Percentiles rank a stretch among this genome's conserved stretches.
Evolutionary conservation across 495 filamentous ascomycete genomes (phyloP).

Genomic region (Elaphomyces granulatus): DNA sequence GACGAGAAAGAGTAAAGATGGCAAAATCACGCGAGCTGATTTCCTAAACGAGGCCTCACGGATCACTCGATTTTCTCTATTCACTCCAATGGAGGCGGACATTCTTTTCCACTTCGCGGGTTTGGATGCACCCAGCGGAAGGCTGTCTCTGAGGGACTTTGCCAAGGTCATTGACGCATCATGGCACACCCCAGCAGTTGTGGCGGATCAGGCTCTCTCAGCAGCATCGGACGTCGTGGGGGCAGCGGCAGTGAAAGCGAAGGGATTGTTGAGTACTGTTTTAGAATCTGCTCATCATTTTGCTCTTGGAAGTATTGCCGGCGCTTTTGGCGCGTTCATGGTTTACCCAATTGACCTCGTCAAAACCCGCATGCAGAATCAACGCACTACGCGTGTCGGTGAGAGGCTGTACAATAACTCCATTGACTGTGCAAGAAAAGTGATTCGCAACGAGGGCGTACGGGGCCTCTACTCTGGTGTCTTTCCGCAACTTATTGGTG

Average conservation of each 20-base stretch:
- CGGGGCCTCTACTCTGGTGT: conserved; percentile 86
- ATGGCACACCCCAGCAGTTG: conserved; percentile 53
- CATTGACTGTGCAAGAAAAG: conserved; percentile 81
- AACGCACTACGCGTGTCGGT: conserved; percentile 65
- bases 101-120: conserved; percentile 98
- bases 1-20: conserved; percentile 66
- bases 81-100: conserved; percentile 97
- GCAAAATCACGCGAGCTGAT: conserved; percentile 84
- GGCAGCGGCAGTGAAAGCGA: conserved; percentile 36
- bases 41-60: conserved; percentile 90
- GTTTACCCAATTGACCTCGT: conserved; percentile 98
- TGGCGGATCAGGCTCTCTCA: conserved; percentile 23
- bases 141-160: conserved; percentile 74
- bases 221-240: conserved; percentile 26
- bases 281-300: conserved; percentile 83
- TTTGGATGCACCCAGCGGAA: conserved; percentile 71
- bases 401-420: conserved; percentile 93
- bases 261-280: conserved; percentile 42
- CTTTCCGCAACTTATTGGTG: conserved; percentile 85
- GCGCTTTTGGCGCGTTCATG: conserved; percentile 96
- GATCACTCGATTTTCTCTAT: conserved; percentile 80
- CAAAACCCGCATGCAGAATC: conserved; percentile 98
- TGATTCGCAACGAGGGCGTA: conserved; percentile 84
- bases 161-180: conserved; percentile 87
- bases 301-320: conserved; percentile 70